phyloP scores from a whole-genome alignment of 208 protist genomes.

The Trypanosomatidae sp. region DNA sequence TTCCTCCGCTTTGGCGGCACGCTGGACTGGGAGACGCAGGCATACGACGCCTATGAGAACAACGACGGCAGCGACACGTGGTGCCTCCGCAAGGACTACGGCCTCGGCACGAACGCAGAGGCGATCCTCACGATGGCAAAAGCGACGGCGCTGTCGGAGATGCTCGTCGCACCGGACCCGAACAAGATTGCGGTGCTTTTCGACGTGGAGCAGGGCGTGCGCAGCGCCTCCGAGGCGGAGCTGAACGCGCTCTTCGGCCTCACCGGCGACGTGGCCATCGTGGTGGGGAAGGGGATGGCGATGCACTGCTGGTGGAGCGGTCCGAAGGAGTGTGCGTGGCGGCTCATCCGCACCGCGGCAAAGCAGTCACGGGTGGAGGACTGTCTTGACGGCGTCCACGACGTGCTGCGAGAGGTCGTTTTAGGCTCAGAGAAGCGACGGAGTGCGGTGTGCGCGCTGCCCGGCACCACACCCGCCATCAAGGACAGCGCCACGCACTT shows the following conservation, averaged over 20 bases:
- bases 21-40: constrained; percentile 61
- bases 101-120: constrained; percentile 56
- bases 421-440: constrained; percentile 28
- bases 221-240: constrained; percentile 7
- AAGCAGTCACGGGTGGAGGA: constrained; percentile 10
- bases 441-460: constrained; percentile 34
- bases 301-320: constrained; percentile 61
- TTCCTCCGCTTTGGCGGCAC: constrained; percentile 75
- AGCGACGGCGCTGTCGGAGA: constrained; percentile 25
- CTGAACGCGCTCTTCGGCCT: constrained; percentile 26
- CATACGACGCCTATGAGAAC: constrained; percentile 62
- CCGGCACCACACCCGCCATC: constrained; percentile 73
- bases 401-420: constrained; percentile 20
- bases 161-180: constrained; percentile 60
- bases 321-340: constrained; percentile 39
- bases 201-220: constrained; percentile 53
- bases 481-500: constrained; percentile 44
- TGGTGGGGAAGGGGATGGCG: constrained; percentile 52
- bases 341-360: constrained; percentile 31
- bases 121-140: constrained; percentile 63
- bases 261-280: constrained; percentile 55
- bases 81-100: constrained; percentile 74
- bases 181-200: constrained; percentile 58
- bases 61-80: constrained; percentile 66
- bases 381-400: constrained; percentile 22